Base-by-base conservation (phyloP, 2,329 filamentous ascomycete species). In the Magnaporthales sp. region DNA sequence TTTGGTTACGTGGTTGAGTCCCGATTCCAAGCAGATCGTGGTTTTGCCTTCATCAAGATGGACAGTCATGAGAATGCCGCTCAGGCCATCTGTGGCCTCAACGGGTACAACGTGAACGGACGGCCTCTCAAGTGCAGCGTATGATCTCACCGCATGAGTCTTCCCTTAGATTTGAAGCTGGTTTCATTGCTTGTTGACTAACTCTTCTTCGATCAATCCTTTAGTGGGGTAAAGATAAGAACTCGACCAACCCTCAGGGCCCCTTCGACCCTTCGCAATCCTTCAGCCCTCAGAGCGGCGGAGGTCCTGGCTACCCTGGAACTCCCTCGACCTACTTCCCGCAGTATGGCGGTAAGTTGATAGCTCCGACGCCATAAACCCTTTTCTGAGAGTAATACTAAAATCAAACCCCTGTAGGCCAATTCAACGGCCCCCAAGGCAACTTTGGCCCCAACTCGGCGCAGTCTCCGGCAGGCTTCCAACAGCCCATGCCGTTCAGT, bases 11-110 rank as follows among this genome's bases (percentile, higher is more conserved):
- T 99, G 61, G 91, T 96, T 65, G 95, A 99, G 80, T 97, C 94
- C 64, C 91, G 95, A 68, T 96, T 99, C 85, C 95, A 99, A 80
- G 93, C 95, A 66, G 95, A 99, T 77, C 91, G 95, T 72, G 95
- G 95, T 15, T 99, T 99, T 77, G 93, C 95, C 8, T 99, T 99
- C 77, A 92, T 99, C 79, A 99, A 99, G 84, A 97, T 99, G 93
- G 95, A 99, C 77, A 91, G 89, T 7, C 95, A 99, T 75, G 95
- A 99, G 81, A 97, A 97, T 75, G 95, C 95, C 3, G 93, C 95
- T 66, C 97, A 97, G 91, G 93, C 93, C 38, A 99, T 99, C 75
- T 99, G 95, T 80, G 93, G 98, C 77, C 85, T 99, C 75, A 98
- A 94, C 73, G 94, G 94, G 32, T 99, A 98, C 82, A 96, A 97